Evolutionary conservation across 768 basidiomycete species (phyloP).

Genomic region (Suillus ampliporus): DNA sequence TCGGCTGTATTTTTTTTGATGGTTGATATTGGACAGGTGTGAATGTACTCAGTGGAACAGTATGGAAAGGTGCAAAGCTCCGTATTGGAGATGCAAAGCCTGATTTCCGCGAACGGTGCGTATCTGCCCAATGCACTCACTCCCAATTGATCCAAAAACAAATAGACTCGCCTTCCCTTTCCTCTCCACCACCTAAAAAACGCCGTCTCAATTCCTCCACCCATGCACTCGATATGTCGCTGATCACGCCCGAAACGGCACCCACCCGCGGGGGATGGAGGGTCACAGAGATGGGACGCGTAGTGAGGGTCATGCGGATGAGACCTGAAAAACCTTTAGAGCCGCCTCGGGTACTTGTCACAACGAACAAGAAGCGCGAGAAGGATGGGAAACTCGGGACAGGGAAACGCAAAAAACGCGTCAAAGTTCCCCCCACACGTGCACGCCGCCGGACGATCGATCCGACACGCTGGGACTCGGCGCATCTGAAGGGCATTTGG

Average conservation of each 20-base stretch:
- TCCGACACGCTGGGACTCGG: constrained; percentile 71
- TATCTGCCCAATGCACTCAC: background rate
- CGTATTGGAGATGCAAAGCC: constrained; percentile 85
- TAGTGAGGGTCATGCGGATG: constrained; percentile 72
- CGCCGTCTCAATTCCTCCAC: constrained; percentile 39
- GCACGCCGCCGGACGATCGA: constrained; percentile 73
- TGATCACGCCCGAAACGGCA: constrained; percentile 64
- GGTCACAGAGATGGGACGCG: constrained; percentile 66
- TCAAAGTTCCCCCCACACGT: constrained; percentile 57
- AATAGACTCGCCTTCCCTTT: constrained; percentile 19
- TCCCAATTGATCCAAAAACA: background rate
- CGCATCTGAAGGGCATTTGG: constrained; percentile 72
- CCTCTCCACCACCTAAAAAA: constrained; percentile 46
- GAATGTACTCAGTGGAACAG: constrained; percentile 78
- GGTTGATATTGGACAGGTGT: constrained; percentile 52
- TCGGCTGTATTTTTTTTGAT: background rate
- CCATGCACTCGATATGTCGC: constrained; percentile 67
- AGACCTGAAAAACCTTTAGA: constrained; percentile 67
- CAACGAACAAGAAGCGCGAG: constrained; percentile 17
- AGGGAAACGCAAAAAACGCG: constrained; percentile 49
- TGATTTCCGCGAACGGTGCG: constrained; percentile 68
- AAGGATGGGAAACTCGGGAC: constrained; percentile 27
- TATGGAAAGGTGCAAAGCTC: constrained; percentile 88
- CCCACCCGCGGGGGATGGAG: constrained; percentile 65
- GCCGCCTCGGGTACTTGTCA: constrained; percentile 19